phyloP scores from a whole-genome alignment of 139 green algal species.

The Chlamydomonas sp. region DNA sequence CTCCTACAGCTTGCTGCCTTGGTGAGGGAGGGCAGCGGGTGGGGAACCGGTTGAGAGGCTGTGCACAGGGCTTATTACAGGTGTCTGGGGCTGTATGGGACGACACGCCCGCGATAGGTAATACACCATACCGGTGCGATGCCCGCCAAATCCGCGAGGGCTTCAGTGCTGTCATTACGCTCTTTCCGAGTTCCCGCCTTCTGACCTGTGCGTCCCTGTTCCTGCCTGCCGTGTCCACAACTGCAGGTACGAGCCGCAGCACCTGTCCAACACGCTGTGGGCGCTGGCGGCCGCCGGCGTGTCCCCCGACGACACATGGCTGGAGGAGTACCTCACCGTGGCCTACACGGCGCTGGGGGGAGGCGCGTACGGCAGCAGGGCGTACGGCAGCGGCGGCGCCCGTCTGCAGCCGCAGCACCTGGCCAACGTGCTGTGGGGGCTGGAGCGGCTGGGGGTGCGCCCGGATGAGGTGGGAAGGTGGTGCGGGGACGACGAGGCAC shows the following conservation, averaged over 20 bases:
- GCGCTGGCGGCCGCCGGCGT: constrained; percentile 44
- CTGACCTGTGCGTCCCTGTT: background rate
- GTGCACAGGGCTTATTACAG: too few relatives aligned
- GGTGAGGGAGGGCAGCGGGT: too few relatives aligned
- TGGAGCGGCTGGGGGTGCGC: constrained; percentile 42
- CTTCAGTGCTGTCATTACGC: background rate
- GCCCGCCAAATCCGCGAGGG: too few relatives aligned
- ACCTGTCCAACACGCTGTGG: constrained; percentile 59
- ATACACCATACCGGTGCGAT: too few relatives aligned
- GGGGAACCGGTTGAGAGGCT: too few relatives aligned
- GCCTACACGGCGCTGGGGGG: constrained; percentile 7
- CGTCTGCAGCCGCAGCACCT: constrained; percentile 47
- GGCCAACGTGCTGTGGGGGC: constrained; percentile 52
- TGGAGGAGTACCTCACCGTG: constrained; percentile 37
- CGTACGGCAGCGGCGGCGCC: too few relatives aligned
- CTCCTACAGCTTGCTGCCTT: too few relatives aligned
- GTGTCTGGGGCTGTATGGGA: too few relatives aligned
- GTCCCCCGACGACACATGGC: constrained; percentile 42
- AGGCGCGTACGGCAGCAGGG: background rate
- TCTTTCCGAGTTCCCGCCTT: background rate
- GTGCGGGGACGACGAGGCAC: background rate
- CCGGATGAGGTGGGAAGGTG: constrained; percentile 27
- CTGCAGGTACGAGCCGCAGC: constrained; percentile 38
- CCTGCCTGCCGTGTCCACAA: background rate
- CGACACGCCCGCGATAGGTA: too few relatives aligned